Conservation (phyloP, 306 rosid genomes). For the Prinsepia uniflora region DNA sequence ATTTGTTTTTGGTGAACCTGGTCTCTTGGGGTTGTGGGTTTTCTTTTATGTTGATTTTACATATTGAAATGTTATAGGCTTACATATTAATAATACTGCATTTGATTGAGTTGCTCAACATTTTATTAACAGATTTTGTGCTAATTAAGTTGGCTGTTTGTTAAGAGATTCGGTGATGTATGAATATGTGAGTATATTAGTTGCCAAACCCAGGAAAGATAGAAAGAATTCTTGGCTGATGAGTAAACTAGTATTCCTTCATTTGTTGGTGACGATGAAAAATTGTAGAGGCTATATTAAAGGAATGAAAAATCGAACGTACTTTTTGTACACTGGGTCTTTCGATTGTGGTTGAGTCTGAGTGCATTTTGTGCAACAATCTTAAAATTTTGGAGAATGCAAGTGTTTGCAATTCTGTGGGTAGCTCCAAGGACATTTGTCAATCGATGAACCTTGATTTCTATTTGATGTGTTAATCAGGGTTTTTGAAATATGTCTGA, state of each 20-base stretch:
- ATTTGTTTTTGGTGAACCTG: neutral
- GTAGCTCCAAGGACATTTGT: neutral
- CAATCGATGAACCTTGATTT: neutral
- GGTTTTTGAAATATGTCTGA: constrained; percentile 12
- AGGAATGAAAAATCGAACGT: too few relatives aligned
- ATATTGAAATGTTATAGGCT: neutral
- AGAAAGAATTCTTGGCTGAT: neutral
- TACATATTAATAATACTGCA: neutral
- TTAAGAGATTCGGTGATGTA: neutral
- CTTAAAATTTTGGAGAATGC: neutral
- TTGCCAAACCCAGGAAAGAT: neutral
- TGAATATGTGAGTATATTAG: neutral
- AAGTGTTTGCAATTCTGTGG: neutral
- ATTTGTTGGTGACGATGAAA: neutral
- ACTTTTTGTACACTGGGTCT: neutral
- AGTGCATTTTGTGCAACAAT: neutral
- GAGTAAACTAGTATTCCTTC: neutral
- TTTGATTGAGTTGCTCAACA: neutral
- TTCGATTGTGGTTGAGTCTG: neutral
- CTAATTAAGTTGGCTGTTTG: neutral
- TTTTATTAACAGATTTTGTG: neutral
- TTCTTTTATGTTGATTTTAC: neutral
- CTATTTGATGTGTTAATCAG: neutral
- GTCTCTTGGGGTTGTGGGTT: neutral
- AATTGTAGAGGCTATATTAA: neutral